These are phyloP conservation scores for Phaeophleospora eucalypticola DNA, from an alignment of 2,329 filamentous ascomycete species.

Conservation along the genomic window DNA sequence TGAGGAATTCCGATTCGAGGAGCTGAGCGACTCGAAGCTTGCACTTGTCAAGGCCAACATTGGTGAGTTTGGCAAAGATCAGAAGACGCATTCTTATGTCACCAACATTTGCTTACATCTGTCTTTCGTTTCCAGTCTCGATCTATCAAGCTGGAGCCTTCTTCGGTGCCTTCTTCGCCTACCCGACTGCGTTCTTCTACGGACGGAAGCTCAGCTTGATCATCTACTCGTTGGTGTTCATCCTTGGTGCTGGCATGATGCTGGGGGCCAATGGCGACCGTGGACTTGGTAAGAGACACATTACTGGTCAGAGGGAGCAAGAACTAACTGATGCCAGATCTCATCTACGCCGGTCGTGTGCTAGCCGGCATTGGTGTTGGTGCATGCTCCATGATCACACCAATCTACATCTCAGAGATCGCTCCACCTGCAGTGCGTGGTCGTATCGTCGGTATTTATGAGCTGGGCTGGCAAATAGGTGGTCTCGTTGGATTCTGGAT, in stretches of 20 bases:
- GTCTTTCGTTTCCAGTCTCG: too few relatives aligned
- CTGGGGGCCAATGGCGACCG: slow-evolving; percentile 59
- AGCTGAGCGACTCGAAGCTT: slow-evolving; percentile 46
- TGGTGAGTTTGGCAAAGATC: too few relatives aligned
- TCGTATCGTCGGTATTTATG: slow-evolving; percentile 56
- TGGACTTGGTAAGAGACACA: slow-evolving; percentile 47
- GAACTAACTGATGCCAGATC: slow-evolving; percentile 24
- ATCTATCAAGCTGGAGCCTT: slow-evolving; percentile 80
- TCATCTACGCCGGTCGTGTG: slow-evolving; percentile 55
- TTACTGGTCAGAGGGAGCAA: not conserved
- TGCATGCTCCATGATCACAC: slow-evolving; percentile 53
- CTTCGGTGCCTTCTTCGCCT: slow-evolving; percentile 71
- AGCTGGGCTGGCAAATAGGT: slow-evolving; percentile 53
- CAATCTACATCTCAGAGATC: slow-evolving; percentile 58
- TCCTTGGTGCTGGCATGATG: slow-evolving; percentile 69
- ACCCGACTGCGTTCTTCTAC: slow-evolving; percentile 53
- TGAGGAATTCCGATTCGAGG: slow-evolving; percentile 61
- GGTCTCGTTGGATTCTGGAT: slow-evolving; percentile 48
- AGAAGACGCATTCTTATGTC: too few relatives aligned
- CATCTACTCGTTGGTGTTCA: slow-evolving; percentile 60
- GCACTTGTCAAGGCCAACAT: slow-evolving; percentile 68
- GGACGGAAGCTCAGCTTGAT: slow-evolving; percentile 64
- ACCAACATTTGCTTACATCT: too few relatives aligned
- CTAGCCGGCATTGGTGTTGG: slow-evolving; percentile 56
- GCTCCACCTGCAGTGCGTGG: slow-evolving; percentile 57